phyloP scores from a whole-genome alignment of 495 filamentous ascomycete genomes.

The Parachaetomium inaequale region DNA sequence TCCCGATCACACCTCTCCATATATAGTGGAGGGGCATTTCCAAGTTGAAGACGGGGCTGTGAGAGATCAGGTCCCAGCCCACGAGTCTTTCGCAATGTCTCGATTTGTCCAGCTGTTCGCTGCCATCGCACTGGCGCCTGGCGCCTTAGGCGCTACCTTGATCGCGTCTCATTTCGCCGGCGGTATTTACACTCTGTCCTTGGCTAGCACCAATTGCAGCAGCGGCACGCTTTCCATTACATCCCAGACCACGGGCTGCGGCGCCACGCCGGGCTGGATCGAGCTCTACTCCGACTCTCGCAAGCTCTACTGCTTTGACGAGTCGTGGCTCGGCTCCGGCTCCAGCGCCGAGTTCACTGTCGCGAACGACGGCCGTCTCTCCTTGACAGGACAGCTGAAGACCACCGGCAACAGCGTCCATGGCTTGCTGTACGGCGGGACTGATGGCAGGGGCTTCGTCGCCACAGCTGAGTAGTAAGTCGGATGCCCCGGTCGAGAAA shows the following conservation, averaged over 20 bases:
- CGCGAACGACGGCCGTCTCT: slow-evolving; percentile 38
- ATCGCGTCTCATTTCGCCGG: slow-evolving; percentile 45
- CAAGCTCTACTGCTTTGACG: slow-evolving; percentile 60
- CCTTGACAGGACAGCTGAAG: slow-evolving; percentile 32
- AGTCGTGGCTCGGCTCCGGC: slow-evolving; percentile 42
- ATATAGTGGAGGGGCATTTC: neutral
- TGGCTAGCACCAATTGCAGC: slow-evolving; percentile 21
- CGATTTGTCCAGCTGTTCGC: slow-evolving; percentile 15
- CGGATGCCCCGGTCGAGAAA: neutral
- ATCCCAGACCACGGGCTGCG: slow-evolving; percentile 34
- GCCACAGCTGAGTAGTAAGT: slow-evolving; percentile 50
- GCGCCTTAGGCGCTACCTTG: slow-evolving; percentile 36
- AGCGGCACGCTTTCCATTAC: slow-evolving; percentile 34
- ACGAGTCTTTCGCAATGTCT: slow-evolving; percentile 7
- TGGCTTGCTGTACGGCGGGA: slow-evolving; percentile 38
- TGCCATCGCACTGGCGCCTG: slow-evolving; percentile 23
- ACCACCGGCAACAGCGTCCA: slow-evolving; percentile 42
- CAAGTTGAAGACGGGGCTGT: neutral
- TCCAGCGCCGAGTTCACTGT: slow-evolving; percentile 44
- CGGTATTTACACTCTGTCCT: slow-evolving; percentile 38
- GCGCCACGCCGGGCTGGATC: slow-evolving; percentile 53
- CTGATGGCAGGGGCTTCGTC: slow-evolving; percentile 40
- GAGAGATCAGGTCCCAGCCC: neutral
- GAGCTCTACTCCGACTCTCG: slow-evolving; percentile 42
- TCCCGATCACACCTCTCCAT: neutral